Conservation (phyloP, 352 stramenopile genomes). For the Globisporangium iwayamae region DNA sequence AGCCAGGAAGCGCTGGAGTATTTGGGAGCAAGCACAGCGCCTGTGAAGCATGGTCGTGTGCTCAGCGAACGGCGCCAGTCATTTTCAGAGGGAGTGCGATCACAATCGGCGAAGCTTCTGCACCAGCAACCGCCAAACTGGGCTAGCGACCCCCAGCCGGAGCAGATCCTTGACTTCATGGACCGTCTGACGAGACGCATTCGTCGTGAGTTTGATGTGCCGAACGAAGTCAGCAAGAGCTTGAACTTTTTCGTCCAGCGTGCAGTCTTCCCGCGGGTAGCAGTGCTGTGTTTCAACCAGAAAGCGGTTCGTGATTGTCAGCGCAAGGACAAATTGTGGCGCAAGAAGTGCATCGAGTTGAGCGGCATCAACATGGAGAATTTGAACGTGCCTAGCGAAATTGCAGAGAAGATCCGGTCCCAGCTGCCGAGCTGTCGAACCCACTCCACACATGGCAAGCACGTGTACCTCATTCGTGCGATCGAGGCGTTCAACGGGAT, state of each 20-base stretch:
- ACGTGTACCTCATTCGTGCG: conserved; percentile 55
- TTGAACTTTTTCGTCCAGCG: conserved; percentile 74
- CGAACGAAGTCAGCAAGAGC: conserved; percentile 73
- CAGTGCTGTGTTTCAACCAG: conserved; percentile 71
- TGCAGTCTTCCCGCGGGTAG: conserved; percentile 68
- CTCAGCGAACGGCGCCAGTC: conserved; percentile 10
- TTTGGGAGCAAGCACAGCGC: conserved; percentile 5
- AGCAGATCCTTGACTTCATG: conserved; percentile 79
- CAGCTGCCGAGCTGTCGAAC: conserved; percentile 50
- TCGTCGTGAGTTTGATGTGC: conserved; percentile 71
- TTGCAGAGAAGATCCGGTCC: conserved; percentile 61
- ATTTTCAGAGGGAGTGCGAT: conserved; percentile 11
- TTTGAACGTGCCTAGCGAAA: conserved; percentile 41
- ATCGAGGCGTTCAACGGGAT: conserved; percentile 83
- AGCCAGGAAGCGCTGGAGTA: conserved; percentile 61
- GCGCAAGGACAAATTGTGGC: conserved; percentile 82
- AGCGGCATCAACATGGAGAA: conserved; percentile 66
- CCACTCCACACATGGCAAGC: conserved; percentile 16
- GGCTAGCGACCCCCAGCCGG: conserved; percentile 57
- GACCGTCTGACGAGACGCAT: conserved; percentile 62
- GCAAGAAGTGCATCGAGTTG: conserved; percentile 65
- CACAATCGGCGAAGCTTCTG: background rate
- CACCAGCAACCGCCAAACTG: conserved; percentile 36
- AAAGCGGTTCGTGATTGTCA: conserved; percentile 65
- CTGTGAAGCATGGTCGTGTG: background rate